Base-by-base conservation (phyloP, 2,329 filamentous ascomycete species). In the Aspergillus novofumigatus region DNA sequence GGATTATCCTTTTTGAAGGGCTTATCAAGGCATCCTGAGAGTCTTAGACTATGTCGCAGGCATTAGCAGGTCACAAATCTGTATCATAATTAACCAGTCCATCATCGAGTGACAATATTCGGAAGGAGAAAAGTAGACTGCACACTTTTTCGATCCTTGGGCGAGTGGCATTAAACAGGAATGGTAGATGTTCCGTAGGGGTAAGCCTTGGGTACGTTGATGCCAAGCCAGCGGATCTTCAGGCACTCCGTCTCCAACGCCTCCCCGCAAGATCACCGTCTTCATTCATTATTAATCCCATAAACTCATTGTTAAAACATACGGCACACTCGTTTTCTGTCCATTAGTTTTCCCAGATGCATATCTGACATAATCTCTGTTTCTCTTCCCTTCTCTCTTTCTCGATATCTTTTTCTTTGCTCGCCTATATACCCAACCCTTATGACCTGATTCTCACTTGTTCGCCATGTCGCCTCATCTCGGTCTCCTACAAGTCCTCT, bases 401-500 rank as follows among this genome's bases (percentile, higher is more conserved):
- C 6, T 25, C 11, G 3, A 8, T 21, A 9, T 23, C 20, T 44
- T 44, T 42, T 21, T 44, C 41, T 23, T 44, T 44, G 41, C 41
- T 20, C 41, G 10, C 21, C 10, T 44, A 44, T 44, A 44, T 44
- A 44, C n/a, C 41, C 41, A 44, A 44, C 1, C 41, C 21, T 54
- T 57, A 65, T 65, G 62, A 57, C 61, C 48, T 65, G 53, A 59
- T 48, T 38, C 51, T 35, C 50, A 28, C 52, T 51, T 56, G 50
- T 50, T 66, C 58, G 59, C 47, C 51, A 74, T 75, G 72, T 61
- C 57, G 49, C 59, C 62, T 10, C 57, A 61, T 53, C 58, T 64
- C 49, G 63, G 65, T 25, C 63, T 72, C 55, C 52, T 69, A 41
- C 59, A 61, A 59, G 62, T 62, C 53, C 59, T 72, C 51, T 55